phyloP scores from a whole-genome alignment of 306 rosid species.

The Purshia tridentata region DNA sequence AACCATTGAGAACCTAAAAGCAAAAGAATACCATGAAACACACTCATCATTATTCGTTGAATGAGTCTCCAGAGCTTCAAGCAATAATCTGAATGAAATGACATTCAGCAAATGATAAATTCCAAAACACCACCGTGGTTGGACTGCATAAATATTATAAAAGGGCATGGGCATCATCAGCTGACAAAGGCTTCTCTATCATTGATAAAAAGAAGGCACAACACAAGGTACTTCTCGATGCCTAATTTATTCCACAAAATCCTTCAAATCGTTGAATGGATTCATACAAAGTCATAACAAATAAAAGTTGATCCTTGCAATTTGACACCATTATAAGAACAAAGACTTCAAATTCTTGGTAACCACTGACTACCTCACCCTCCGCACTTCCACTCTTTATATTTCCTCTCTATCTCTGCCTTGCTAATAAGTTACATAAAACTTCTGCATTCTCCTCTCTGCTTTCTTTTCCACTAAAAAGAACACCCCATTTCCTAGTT shows the following conservation, averaged over 20 bases:
- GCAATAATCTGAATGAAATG: background rate
- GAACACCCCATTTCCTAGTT: background rate
- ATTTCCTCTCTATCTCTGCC: background rate
- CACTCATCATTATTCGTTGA: background rate
- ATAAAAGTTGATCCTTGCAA: background rate
- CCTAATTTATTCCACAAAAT: background rate
- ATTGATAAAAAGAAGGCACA: background rate
- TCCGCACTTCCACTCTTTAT: background rate
- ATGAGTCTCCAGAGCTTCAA: background rate
- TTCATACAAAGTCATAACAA: background rate
- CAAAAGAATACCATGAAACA: background rate
- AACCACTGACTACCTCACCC: background rate
- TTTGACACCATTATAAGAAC: background rate
- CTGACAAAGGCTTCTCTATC: background rate
- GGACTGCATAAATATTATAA: background rate
- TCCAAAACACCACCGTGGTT: background rate
- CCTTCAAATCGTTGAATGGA: constrained; percentile 3
- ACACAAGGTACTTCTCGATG: background rate
- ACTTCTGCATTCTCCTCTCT: background rate
- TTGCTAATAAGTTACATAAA: background rate
- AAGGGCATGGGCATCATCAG: background rate
- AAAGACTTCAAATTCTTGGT: background rate
- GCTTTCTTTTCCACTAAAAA: background rate
- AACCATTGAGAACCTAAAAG: background rate
- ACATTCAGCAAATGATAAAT: background rate